phyloP scores from a whole-genome alignment of 371 early-diverging fungal genomes.

The Mucor plumbeus region DNA sequence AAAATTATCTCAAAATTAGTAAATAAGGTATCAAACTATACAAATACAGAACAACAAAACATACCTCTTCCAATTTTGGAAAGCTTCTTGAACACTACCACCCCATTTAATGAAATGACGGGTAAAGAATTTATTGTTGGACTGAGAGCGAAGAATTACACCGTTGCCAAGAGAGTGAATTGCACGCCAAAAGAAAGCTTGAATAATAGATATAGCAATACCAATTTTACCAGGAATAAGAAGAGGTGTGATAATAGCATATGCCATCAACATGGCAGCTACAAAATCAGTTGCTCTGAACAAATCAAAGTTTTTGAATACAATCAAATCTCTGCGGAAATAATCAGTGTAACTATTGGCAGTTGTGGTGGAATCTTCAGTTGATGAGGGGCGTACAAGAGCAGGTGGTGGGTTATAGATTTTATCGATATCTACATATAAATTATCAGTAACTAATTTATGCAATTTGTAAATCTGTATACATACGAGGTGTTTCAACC shows the following conservation, averaged over 20 bases:
- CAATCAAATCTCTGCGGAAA: constrained; percentile 86
- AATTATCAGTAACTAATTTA: neutral
- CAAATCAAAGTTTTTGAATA: constrained; percentile 89
- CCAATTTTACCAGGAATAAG: constrained; percentile 54
- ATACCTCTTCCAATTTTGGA: constrained; percentile 90
- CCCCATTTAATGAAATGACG: constrained; percentile 94
- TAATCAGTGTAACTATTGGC: constrained; percentile 50
- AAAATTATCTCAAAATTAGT: constrained; percentile 1
- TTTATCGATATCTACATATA: constrained; percentile 80
- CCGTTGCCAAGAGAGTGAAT: constrained; percentile 86
- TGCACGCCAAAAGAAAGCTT: constrained; percentile 88
- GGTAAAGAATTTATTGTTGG: constrained; percentile 80
- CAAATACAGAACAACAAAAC: neutral
- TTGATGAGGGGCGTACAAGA: constrained; percentile 12
- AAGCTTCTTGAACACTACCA: constrained; percentile 83
- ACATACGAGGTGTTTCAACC: constrained; percentile 94
- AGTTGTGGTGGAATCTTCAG: neutral
- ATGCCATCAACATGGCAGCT: constrained; percentile 72
- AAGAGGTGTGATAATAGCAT: constrained; percentile 75
- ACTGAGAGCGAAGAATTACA: constrained; percentile 76
- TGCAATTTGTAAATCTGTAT: neutral
- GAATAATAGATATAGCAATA: constrained; percentile 53
- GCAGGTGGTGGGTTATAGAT: constrained; percentile 77
- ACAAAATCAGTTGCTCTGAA: constrained; percentile 86
- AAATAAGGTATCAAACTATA: neutral